Base-by-base conservation (phyloP, 805 yeast genomes). In the Wickerhamomyces bisporus region DNA sequence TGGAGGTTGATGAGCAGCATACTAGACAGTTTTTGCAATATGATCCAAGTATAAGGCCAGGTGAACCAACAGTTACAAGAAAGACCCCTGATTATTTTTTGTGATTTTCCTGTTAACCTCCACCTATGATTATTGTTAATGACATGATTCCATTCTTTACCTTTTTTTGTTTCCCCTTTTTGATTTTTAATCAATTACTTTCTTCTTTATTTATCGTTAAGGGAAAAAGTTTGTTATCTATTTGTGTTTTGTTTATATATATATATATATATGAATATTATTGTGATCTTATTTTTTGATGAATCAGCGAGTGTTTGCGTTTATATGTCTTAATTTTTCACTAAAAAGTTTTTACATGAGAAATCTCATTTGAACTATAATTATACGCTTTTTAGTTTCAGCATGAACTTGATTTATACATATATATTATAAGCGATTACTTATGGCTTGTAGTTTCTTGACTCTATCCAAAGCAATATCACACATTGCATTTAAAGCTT, bases 1-100 rank as follows among this genome's bases (percentile, higher is more conserved):
- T 89, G 97, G 96, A 89, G 66, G 96, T 89, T 44, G 96, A 89
- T 62, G 97, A 89, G 63, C 83, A 81, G 60, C 91, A 86, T 64
- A 81, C 85, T 62, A 81, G 86, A 75, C 94, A 81, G 61, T 87
- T 88, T 62, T 68, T 91, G 64, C 97, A 91, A 65, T 91, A 91
- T 64, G 98, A 91, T 61, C 98, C 98, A 35, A 81, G 89, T 38
- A 88, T 93, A 43, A 80, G 98, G 66, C 96, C 97, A 12, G 96
- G 96, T 42, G 98, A 91, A 68, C 98, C 98, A 41, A 86, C 95
- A 9, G 98, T 89, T 28, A 86, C 95, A 31, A 79, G 98, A 64
- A 88, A 91, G 62, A 89, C 97, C 9, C 98, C 98, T 12, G 98
- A 91, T 65, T 91, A 91, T 64, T 91, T 91, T 75, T 75, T 88